phyloP scores from a whole-genome alignment of 2,329 filamentous ascomycete genomes.

The Cladosporium austrohemisphaericum region DNA sequence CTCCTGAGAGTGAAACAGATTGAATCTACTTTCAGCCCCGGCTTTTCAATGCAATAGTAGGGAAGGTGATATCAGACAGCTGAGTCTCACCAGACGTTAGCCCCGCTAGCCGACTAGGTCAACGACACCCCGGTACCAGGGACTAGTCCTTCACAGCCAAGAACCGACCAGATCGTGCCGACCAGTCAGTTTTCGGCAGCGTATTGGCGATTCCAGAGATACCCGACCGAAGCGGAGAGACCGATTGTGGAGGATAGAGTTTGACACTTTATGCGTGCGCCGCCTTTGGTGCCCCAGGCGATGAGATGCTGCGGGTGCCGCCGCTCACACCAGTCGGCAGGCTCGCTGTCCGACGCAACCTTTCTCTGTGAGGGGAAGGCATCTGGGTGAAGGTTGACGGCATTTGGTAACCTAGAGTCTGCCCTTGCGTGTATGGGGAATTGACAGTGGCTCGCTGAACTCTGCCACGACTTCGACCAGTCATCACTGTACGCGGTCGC shows the following conservation, averaged over 20 bases:
- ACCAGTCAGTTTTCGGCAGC: background rate
- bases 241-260: conserved; percentile 13
- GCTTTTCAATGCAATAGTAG: conserved; percentile 12
- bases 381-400: conserved; percentile 10
- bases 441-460: background rate
- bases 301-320: background rate
- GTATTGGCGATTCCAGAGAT: background rate
- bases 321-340: conserved; percentile 9
- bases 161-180: conserved; percentile 11
- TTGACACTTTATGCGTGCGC: conserved; percentile 5
- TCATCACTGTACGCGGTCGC: background rate
- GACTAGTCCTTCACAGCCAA: conserved; percentile 5
- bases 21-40: conserved; percentile 8
- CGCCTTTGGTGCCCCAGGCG: conserved; percentile 3
- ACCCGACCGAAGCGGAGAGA: conserved; percentile 8
- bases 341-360: background rate
- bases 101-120: conserved; percentile 1
- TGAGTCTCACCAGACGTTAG: conserved; percentile 14
- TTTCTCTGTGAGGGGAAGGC: no score
- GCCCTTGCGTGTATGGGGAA: conserved; percentile 3
- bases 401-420: conserved; percentile 11
- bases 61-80: conserved; percentile 13
- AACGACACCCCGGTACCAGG: conserved; percentile 11
- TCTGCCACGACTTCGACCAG: background rate
- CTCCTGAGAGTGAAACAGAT: conserved; percentile 14